Evolutionary conservation across 2,329 filamentous ascomycete genomes (phyloP).

Genomic region (Stemphylium lycopersici): DNA sequence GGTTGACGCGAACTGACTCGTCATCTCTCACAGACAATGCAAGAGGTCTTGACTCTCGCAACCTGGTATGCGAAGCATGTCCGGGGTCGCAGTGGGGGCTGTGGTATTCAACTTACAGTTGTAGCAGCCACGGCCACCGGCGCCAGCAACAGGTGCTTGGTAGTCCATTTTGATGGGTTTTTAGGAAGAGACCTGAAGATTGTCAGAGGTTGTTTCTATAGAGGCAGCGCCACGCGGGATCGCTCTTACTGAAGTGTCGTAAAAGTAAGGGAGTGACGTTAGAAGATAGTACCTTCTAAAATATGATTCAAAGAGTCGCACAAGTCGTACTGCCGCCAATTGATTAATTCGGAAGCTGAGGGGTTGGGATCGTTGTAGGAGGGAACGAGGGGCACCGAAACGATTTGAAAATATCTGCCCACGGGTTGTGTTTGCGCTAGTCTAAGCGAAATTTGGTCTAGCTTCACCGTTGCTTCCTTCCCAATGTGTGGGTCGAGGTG

Average conservation of each 20-base stretch:
- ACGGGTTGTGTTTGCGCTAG: constrained; percentile 21
- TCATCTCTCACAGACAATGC: neutral
- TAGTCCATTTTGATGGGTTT: constrained; percentile 44
- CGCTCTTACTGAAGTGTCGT: constrained; percentile 34
- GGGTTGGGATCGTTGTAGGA: constrained; percentile 16
- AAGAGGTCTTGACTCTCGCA: neutral
- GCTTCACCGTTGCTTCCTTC: constrained; percentile 12
- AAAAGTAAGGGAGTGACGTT: constrained; percentile 26
- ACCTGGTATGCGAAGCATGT: neutral
- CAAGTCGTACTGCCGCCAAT: constrained; percentile 21
- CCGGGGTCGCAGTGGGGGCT: neutral
- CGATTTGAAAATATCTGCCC: constrained; percentile 19
- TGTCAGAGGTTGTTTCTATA: constrained; percentile 23
- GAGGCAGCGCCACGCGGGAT: constrained; percentile 6
- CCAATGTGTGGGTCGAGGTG: constrained; percentile 11
- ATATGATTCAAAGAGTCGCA: constrained; percentile 13
- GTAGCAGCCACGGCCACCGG: constrained; percentile 50
- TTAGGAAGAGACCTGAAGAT: constrained; percentile 28
- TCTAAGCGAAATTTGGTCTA: constrained; percentile 19
- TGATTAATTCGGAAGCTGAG: constrained; percentile 17
- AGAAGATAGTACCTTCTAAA: constrained; percentile 19
- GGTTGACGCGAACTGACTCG: neutral
- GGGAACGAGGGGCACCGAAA: constrained; percentile 19
- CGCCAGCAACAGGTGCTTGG: constrained; percentile 42
- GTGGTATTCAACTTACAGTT: constrained; percentile 45